Evolutionary conservation across 2,329 filamentous ascomycete species (phyloP).

Genomic region (Stemphylium vesicarium): DNA sequence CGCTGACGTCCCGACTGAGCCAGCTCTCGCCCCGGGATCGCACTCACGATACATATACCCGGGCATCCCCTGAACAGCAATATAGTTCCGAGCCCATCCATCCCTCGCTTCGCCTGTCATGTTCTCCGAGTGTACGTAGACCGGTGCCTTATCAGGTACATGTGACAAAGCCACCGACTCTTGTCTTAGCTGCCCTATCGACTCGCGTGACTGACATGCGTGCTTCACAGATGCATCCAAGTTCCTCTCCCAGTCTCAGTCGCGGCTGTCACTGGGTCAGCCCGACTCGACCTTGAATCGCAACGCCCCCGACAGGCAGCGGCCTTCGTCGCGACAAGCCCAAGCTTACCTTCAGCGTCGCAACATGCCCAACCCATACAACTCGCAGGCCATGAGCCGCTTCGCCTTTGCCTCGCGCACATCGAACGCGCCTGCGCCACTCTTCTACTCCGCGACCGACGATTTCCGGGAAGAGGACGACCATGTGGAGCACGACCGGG

Average conservation of each 20-base stretch:
- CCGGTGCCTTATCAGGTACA: conserved; percentile 40
- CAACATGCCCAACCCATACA: conserved; percentile 75
- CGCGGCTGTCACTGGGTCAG: conserved; percentile 76
- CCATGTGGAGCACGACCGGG: conserved; percentile 85
- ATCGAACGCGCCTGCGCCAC: conserved; percentile 78
- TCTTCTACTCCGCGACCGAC: conserved; percentile 93
- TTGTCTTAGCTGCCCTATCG: conserved; percentile 32
- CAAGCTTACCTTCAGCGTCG: conserved; percentile 58
- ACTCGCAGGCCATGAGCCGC: conserved; percentile 68
- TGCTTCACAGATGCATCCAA: conserved; percentile 80
- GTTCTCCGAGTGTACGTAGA: conserved; percentile 86
- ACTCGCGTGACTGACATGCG: conserved; percentile 54
- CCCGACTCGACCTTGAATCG: conserved; percentile 55
- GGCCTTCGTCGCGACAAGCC: conserved; percentile 55
- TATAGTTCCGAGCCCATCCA: conserved; percentile 24
- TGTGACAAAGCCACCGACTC: conserved; percentile 37
- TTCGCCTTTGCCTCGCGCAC: conserved; percentile 83
- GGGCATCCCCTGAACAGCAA: conserved; percentile 25
- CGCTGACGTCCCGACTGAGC: conserved; percentile 34
- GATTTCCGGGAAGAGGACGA: conserved; percentile 94
- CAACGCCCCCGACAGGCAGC: conserved; percentile 55
- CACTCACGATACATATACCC: conserved; percentile 29
- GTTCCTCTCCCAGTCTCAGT: conserved; percentile 97
- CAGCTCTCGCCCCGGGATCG: conserved; percentile 28
- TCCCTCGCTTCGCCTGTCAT: conserved; percentile 53